Conservation (phyloP, 2,329 filamentous ascomycete species). For the Seiridium unicorne region DNA sequence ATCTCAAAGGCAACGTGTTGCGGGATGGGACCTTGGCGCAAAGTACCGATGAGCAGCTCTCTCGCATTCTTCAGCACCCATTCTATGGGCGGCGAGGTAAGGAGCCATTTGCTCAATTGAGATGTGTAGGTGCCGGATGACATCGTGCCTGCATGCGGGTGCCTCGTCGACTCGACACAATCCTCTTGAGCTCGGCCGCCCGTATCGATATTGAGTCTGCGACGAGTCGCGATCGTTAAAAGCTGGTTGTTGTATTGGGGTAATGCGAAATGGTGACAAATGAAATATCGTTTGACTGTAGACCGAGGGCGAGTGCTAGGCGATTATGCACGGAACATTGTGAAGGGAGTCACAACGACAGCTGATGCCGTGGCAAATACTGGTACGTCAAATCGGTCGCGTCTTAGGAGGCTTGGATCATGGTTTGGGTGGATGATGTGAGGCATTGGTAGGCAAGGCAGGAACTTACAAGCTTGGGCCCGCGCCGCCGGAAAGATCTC, state of each 20-base stretch:
- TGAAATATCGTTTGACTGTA: not conserved
- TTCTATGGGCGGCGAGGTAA: conserved; percentile 87
- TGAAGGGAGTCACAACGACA: not conserved
- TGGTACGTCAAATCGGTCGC: not conserved
- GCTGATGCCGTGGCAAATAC: not conserved
- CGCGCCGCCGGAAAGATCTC: not conserved
- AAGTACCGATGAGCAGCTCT: conserved; percentile 81
- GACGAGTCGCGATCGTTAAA: not conserved
- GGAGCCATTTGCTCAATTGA: conserved; percentile 61
- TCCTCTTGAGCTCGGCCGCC: too few relatives aligned
- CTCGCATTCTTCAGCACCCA: conserved; percentile 78
- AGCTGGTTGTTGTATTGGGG: too few relatives aligned
- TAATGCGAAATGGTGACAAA: not conserved
- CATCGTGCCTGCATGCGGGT: not conserved
- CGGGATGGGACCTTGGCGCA: conserved; percentile 88
- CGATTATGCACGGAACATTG: not conserved
- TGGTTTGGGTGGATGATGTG: not conserved
- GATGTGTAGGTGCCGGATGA: not conserved
- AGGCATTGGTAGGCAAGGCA: not conserved
- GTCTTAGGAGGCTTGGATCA: not conserved
- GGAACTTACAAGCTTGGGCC: not conserved
- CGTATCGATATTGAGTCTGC: too few relatives aligned
- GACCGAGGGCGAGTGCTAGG: not conserved
- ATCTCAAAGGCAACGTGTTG: conserved; percentile 99
- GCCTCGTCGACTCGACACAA: not conserved